Percentiles rank a stretch among this genome's conserved stretches.
phyloP scores from a whole-genome alignment of 78 protist genomes.

The Dictyostelium discoideum region DNA sequence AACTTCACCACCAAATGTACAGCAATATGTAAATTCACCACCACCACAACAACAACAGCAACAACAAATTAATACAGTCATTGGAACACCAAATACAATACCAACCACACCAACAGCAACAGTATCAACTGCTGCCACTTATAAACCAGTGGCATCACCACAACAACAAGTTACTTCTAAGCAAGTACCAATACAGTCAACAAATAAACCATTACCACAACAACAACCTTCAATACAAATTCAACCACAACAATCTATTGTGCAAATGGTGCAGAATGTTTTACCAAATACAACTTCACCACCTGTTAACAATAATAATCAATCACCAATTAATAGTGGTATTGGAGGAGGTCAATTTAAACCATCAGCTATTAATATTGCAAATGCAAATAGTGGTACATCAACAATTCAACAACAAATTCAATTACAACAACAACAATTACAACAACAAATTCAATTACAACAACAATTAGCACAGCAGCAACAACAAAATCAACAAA shows the following conservation, averaged over 20 bases:
- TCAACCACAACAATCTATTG: background rate
- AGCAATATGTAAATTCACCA: background rate
- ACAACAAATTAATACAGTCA: background rate
- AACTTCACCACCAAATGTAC: background rate
- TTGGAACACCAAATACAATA: background rate
- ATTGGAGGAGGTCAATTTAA: background rate
- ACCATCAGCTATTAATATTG: background rate
- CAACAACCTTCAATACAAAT: background rate
- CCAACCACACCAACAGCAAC: background rate
- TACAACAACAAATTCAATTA: background rate
- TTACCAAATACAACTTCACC: background rate
- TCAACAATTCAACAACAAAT: constrained; percentile 28
- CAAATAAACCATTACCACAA: background rate
- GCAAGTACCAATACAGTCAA: background rate
- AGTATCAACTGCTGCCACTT: background rate
- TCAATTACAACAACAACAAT: constrained; percentile 21
- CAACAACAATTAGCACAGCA: background rate
- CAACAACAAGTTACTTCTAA: background rate
- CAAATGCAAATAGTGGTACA: background rate
- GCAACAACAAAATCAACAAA: background rate
- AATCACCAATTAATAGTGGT: background rate
- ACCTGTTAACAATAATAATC: background rate
- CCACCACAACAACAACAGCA: background rate
- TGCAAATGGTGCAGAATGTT: background rate
- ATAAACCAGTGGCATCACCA: background rate